Percentiles rank a stretch among this genome's conserved stretches.
phyloP scores from a whole-genome alignment of 2,329 filamentous ascomycete genomes.

The Fusarium falciforme region DNA sequence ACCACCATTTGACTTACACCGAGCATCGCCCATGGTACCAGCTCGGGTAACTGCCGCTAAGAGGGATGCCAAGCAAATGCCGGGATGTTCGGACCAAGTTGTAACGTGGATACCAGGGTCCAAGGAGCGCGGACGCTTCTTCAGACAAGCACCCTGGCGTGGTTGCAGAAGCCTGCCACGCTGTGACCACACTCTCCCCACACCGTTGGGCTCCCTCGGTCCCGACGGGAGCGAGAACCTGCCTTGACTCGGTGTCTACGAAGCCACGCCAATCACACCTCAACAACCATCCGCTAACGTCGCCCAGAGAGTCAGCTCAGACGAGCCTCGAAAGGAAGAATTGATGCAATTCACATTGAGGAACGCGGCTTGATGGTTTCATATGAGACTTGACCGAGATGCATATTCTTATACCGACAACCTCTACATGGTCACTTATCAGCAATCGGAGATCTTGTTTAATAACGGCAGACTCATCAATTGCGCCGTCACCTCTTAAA shows the following conservation, averaged over 20 bases:
- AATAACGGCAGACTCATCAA: neutral
- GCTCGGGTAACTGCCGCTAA: constrained; percentile 34
- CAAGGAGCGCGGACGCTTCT: constrained; percentile 8
- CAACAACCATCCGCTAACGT: constrained; percentile 1
- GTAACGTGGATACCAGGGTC: constrained; percentile 41
- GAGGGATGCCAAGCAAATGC: constrained; percentile 26
- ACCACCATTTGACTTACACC: constrained; percentile 28
- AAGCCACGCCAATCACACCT: constrained; percentile 35
- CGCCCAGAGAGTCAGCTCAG: constrained; percentile 9
- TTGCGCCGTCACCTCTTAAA: neutral
- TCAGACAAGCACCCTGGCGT: constrained; percentile 17
- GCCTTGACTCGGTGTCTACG: constrained; percentile 36
- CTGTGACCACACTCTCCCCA: constrained; percentile 30
- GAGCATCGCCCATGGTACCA: constrained; percentile 3
- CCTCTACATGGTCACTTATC: neutral
- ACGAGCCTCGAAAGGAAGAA: neutral
- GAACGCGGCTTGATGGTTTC: neutral
- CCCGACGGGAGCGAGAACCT: constrained; percentile 42
- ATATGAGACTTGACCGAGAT: neutral
- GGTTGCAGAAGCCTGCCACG: constrained; percentile 8
- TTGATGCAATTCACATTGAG: neutral
- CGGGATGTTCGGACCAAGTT: constrained; percentile 38
- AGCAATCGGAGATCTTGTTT: neutral
- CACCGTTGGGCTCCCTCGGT: constrained; percentile 42
- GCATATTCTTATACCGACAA: neutral